Conservation (phyloP, 1,284 basidiomycete genomes). For the Pterulicium gracile region DNA sequence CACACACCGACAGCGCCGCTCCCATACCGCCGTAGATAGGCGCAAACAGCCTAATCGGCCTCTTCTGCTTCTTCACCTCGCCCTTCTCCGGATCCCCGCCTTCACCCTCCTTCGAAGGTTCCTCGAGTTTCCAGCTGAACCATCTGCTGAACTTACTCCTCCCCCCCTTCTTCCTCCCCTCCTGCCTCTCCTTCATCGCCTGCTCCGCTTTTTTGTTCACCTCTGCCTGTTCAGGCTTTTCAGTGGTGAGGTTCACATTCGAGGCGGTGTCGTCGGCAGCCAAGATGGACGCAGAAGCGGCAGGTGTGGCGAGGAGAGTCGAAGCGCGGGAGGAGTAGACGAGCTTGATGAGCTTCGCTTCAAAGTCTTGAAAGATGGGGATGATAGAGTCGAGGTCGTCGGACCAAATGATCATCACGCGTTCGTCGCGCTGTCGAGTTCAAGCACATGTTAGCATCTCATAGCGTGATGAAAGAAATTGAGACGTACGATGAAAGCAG, state of each 20-base stretch:
- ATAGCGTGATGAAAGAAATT: neutral
- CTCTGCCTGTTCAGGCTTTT: constrained; percentile 12
- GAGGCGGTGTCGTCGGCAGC: constrained; percentile 23
- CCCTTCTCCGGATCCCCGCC: constrained; percentile 42
- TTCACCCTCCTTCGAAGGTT: constrained; percentile 23
- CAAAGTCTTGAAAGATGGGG: constrained; percentile 52
- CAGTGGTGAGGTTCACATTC: constrained; percentile 32
- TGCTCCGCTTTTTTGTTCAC: constrained; percentile 14
- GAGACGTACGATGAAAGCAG: constrained; percentile 62
- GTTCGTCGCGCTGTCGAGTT: constrained; percentile 50
- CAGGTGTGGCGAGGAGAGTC: constrained; percentile 10
- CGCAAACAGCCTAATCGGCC: constrained; percentile 65
- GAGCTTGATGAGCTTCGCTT: constrained; percentile 71
- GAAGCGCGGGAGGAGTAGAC: constrained; percentile 55
- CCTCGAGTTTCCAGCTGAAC: constrained; percentile 19
- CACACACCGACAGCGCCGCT: constrained; percentile 52
- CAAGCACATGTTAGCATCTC: neutral
- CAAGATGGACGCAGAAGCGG: constrained; percentile 18
- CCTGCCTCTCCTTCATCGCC: constrained; percentile 18
- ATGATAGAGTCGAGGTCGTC: constrained; percentile 66
- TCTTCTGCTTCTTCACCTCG: constrained; percentile 23
- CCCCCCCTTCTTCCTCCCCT: constrained; percentile 22
- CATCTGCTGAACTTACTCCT: constrained; percentile 14
- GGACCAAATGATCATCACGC: constrained; percentile 67
- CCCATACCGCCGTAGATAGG: constrained; percentile 71